Evolutionary conservation across 805 yeast genomes (phyloP).

Genomic region (Ogataea pini): DNA sequence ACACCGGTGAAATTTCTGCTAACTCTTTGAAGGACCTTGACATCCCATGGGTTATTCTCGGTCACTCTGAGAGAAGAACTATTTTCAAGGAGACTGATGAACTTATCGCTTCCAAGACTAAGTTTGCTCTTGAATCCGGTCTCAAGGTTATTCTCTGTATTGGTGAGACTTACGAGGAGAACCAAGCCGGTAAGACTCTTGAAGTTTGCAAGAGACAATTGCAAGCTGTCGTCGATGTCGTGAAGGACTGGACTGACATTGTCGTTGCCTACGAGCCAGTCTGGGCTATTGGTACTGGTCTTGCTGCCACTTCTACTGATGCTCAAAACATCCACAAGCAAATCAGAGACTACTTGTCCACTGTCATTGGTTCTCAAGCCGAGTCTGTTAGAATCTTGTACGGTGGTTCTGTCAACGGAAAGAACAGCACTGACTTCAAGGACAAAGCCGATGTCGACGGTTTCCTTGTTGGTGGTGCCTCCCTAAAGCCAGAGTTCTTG

Average conservation of each 20-base stretch:
- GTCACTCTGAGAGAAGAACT: slow-evolving; percentile 99
- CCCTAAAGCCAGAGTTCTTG: slow-evolving; percentile 95
- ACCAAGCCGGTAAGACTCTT: slow-evolving; percentile 84
- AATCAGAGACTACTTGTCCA: slow-evolving; percentile 80
- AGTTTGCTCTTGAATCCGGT: slow-evolving; percentile 89
- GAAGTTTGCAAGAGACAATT: slow-evolving; percentile 87
- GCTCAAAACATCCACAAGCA: slow-evolving; percentile 93
- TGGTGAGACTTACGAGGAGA: slow-evolving; percentile 96
- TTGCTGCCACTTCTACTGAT: slow-evolving; percentile 97
- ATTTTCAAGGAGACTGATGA: slow-evolving; percentile 88
- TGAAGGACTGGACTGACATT: slow-evolving; percentile 84
- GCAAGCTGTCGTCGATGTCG: slow-evolving; percentile 78
- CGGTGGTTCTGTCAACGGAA: slow-evolving; percentile 98
- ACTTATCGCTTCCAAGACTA: slow-evolving; percentile 89
- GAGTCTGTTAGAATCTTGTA: slow-evolving; percentile 83
- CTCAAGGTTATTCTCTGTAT: slow-evolving; percentile 92
- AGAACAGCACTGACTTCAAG: slow-evolving; percentile 86
- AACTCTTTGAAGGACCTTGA: slow-evolving; percentile 87
- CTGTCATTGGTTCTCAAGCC: slow-evolving; percentile 81
- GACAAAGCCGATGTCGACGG: slow-evolving; percentile 95
- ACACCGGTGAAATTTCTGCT: slow-evolving; percentile 95
- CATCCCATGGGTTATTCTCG: slow-evolving; percentile 91
- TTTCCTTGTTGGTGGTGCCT: slow-evolving; percentile 99
- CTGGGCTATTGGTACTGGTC: slow-evolving; percentile 99
- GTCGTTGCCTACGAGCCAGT: slow-evolving; percentile 99